Evolutionary conservation across 2,329 filamentous ascomycete genomes (phyloP), one percentile per base, ranked within the genome.

Genomic region (Botrytis squamosa): DNA sequence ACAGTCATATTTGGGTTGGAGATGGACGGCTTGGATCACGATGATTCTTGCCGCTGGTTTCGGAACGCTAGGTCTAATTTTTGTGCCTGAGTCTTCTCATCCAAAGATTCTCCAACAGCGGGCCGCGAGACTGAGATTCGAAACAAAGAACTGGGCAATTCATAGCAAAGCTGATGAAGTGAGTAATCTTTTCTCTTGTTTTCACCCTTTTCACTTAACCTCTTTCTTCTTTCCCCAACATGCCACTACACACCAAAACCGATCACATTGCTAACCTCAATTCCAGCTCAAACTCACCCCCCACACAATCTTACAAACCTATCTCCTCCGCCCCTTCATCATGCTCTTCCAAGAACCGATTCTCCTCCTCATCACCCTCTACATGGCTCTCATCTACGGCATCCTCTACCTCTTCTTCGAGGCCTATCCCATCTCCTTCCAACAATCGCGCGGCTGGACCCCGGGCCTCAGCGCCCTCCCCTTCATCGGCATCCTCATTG

Each of bases 151-250:
- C 77, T 80, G 80, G 83, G 77, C 82, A 71, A 74, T 82, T 73
- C 81, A 82, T 64, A 75, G 79, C 29, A 80, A 78, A 72, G 77
- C 77, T 49, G 80, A 80, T 60, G 77, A 78, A 76, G 80, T 71
- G 80, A 80, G 29, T 89, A 92, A 91, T 0, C 84, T 93, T 80
- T 83, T 64, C 92, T 90, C 3, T 92, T 91, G 7, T 78, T 93
- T 92, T 78, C 83, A 93, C 14, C 77, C 92, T 44, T 87, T 90
- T 0, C 22, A 78, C 63, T 92, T 92, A 0, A 84, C 93, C 29
- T 88, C 90, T 77, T 84, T 94, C 9, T 85, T 94, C 12, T 80
- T 83, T 64, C 92, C 90, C 3, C 92, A 91, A 0, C 93, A 93
- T 73, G 92, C 18, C 4, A 42, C 18, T n/a, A 9, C 12, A 33